Evolutionary conservation across 495 filamentous ascomycete species (phyloP).

Genomic region (Cairneyella variabilis): DNA sequence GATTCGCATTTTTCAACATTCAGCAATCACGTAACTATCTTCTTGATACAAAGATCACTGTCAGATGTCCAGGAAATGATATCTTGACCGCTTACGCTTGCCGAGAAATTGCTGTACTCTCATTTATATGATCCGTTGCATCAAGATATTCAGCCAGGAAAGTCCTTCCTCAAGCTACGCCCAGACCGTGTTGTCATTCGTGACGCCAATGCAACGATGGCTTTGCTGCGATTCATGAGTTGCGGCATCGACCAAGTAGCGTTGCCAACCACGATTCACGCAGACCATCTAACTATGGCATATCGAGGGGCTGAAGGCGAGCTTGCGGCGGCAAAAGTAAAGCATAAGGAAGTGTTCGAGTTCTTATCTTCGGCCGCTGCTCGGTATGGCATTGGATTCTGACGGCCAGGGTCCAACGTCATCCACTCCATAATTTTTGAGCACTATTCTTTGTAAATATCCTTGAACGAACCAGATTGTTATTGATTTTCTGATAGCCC

Average conservation of each 20-base stretch:
- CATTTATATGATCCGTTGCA: conserved; percentile 93
- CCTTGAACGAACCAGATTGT: background rate
- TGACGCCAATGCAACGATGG: conserved; percentile 99
- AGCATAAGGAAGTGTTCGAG: conserved; percentile 99
- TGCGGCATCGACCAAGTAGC: conserved; percentile 88
- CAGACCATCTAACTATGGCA: conserved; percentile 97
- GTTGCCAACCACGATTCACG: conserved; percentile 92
- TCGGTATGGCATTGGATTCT: conserved; percentile 99
- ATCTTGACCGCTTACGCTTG: conserved; percentile 88
- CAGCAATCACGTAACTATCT: too few relatives aligned
- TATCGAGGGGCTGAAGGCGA: conserved; percentile 89
- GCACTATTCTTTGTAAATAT: conserved; percentile 76
- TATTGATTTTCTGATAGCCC: conserved; percentile 38
- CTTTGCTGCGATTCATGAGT: conserved; percentile 98
- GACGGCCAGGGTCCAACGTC: conserved; percentile 95
- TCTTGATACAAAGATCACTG: too few relatives aligned
- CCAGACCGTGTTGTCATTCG: conserved; percentile 97
- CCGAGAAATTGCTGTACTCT: conserved; percentile 97
- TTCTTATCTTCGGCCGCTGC: conserved; percentile 89
- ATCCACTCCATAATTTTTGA: conserved; percentile 97
- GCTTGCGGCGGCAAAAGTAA: conserved; percentile 78
- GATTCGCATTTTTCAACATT: too few relatives aligned
- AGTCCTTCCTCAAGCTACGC: conserved; percentile 87
- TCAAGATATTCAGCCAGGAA: conserved; percentile 89
- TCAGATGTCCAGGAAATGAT: too few relatives aligned